Conservation (phyloP, 2,329 filamentous ascomycete genomes). For the Aspergillus intermedius region DNA sequence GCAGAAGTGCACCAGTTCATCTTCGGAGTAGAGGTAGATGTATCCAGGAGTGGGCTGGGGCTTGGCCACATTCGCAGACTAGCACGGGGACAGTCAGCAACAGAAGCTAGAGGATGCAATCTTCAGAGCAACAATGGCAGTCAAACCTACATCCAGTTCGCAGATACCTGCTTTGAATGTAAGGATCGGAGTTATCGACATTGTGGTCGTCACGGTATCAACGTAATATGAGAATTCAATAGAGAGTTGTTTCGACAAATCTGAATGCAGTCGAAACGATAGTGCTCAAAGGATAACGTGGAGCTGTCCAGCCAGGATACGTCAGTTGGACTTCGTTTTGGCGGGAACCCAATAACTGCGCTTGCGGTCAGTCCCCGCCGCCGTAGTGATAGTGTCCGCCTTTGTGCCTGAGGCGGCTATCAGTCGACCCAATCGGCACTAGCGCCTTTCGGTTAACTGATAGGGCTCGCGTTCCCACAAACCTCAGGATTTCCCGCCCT, state of each 20-base stretch:
- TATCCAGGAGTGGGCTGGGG: slow-evolving; percentile 70
- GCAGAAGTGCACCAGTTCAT: slow-evolving; percentile 95
- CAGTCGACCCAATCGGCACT: slow-evolving; percentile 26
- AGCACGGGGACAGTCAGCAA: slow-evolving; percentile 8
- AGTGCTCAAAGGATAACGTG: background rate
- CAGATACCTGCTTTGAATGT: slow-evolving; percentile 95
- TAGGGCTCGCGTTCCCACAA: slow-evolving; percentile 42
- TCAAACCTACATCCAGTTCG: slow-evolving; percentile 65
- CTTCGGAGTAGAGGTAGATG: slow-evolving; percentile 86
- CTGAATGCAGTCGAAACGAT: slow-evolving; percentile 4
- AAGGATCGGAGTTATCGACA: slow-evolving; percentile 81
- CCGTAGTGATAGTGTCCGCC: background rate
- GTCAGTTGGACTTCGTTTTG: slow-evolving; percentile 5
- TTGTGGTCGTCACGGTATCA: slow-evolving; percentile 35
- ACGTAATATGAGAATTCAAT: too few species aligned
- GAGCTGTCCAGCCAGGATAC: slow-evolving; percentile 3
- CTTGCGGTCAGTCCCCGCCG: slow-evolving; percentile 1
- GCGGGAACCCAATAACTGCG: slow-evolving; percentile 3
- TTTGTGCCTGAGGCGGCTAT: slow-evolving; percentile 12
- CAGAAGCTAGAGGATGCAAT: background rate
- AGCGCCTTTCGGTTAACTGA: slow-evolving; percentile 33
- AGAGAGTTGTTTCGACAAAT: too few species aligned
- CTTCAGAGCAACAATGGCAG: background rate
- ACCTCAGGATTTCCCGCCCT: slow-evolving; percentile 34
- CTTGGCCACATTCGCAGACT: slow-evolving; percentile 59